Evolutionary conservation across 1,139 yeast species (phyloP).

Genomic region (Sugiyamaella novakii): DNA sequence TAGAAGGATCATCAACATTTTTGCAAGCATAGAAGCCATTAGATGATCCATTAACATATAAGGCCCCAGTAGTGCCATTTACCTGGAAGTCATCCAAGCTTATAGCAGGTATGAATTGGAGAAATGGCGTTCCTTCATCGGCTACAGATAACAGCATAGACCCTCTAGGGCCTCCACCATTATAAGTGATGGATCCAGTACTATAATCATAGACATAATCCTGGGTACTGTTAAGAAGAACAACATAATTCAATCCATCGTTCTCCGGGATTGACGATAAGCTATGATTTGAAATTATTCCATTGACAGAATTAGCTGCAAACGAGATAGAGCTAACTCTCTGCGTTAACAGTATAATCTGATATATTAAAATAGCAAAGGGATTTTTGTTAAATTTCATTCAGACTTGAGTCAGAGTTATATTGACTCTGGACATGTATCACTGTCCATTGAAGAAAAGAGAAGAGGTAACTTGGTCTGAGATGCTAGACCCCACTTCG

Average conservation of each 20-base stretch:
- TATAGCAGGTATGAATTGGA: neutral
- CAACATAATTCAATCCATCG: conserved; percentile 44
- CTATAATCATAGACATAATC: conserved; percentile 18
- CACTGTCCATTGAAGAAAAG: no score
- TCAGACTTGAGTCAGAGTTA: no score
- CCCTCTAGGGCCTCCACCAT: conserved; percentile 3
- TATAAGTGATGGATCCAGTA: conserved; percentile 18
- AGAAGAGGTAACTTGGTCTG: no score
- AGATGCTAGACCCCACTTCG: no score
- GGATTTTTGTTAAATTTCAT: no score
- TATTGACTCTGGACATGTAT: no score
- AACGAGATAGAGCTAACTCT: neutral
- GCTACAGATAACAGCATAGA: neutral
- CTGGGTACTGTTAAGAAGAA: conserved; percentile 40
- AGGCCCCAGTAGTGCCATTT: conserved; percentile 1
- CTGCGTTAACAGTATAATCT: neutral
- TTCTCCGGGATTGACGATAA: conserved; percentile 39
- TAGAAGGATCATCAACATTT: conserved; percentile 50
- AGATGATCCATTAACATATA: conserved; percentile 40
- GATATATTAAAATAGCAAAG: neutral
- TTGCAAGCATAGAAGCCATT: conserved; percentile 47
- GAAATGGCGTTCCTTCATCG: conserved; percentile 1
- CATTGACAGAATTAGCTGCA: conserved; percentile 5
- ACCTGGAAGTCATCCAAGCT: conserved; percentile 4
- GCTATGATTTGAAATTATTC: conserved; percentile 38